These are phyloP conservation scores for Fistulifera solaris DNA, from an alignment of 108 stramenopile genomes.

Conservation along the genomic window DNA sequence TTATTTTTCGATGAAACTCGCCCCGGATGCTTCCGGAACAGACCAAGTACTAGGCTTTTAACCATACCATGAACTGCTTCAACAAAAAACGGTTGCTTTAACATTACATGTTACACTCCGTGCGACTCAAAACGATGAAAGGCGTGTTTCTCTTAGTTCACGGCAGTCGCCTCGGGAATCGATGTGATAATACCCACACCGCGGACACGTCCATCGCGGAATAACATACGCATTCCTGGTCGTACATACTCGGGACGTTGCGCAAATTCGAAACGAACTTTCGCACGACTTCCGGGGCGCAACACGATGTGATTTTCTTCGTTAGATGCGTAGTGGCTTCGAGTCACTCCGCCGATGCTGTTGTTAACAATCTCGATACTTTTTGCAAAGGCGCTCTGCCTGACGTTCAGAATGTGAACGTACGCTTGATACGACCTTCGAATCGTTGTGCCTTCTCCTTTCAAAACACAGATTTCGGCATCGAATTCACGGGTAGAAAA, in stretches of 20 bases:
- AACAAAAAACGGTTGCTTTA: no score
- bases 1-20: no score
- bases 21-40: no score
- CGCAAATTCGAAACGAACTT: slow-evolving; percentile 77
- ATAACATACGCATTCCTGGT: slow-evolving; percentile 81
- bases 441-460: slow-evolving; percentile 80
- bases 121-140: no score
- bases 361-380: slow-evolving; percentile 72
- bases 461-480: slow-evolving; percentile 84
- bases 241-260: slow-evolving; percentile 80
- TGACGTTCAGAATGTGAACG: slow-evolving; percentile 79
- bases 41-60: no score
- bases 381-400: slow-evolving; percentile 71
- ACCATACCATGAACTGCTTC: no score
- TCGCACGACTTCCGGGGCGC: slow-evolving; percentile 70
- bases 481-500: slow-evolving; percentile 68
- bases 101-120: no score
- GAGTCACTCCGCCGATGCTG: slow-evolving; percentile 3
- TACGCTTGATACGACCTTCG: slow-evolving; percentile 73
- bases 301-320: slow-evolving; percentile 34
- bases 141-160: no score
- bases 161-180: slow-evolving; percentile 10
- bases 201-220: slow-evolving; percentile 80
- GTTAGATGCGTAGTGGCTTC: background rate
- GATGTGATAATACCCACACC: slow-evolving; percentile 68